Evolutionary conservation across 1,284 basidiomycete genomes (phyloP).

Genomic region (Moesziomyces aphidis): DNA sequence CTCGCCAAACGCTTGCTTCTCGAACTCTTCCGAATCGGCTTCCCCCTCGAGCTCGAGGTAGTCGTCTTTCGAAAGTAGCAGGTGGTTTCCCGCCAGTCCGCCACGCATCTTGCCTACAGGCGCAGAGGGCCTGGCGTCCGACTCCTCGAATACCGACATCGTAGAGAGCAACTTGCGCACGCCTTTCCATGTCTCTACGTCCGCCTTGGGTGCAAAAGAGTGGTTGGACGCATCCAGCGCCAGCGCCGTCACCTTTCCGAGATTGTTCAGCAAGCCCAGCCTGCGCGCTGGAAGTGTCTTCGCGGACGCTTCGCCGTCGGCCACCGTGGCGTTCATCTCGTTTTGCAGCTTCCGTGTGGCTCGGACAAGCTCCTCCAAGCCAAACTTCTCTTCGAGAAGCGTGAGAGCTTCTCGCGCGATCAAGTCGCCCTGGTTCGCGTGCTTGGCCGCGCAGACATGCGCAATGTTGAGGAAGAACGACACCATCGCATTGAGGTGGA

Average conservation of each 20-base stretch:
- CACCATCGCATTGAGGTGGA: constrained; percentile 12
- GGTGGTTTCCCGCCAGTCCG: constrained; percentile 2
- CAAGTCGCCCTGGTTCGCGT: neutral
- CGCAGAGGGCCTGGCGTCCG: neutral
- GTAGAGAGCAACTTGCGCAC: constrained; percentile 17
- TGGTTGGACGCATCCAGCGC: constrained; percentile 30
- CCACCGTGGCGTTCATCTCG: neutral
- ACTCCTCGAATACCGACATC: neutral
- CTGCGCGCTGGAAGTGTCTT: constrained; percentile 4
- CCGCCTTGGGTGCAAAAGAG: constrained; percentile 27
- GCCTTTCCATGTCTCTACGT: constrained; percentile 38
- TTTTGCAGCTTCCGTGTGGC: constrained; percentile 1
- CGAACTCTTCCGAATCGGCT: constrained; percentile 11
- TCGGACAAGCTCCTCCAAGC: constrained; percentile 9
- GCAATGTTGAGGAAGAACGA: constrained; percentile 20
- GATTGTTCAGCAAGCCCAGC: neutral
- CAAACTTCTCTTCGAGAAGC: constrained; percentile 16
- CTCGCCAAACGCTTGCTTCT: constrained; percentile 1
- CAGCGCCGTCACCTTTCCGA: constrained; percentile 8
- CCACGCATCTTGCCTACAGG: constrained; percentile 2
- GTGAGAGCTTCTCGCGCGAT: constrained; percentile 31
- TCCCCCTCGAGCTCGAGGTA: constrained; percentile 27
- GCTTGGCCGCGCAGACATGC: constrained; percentile 2
- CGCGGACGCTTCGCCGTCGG: constrained; percentile 21
- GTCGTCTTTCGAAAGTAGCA: constrained; percentile 31